Evolutionary conservation across 805 yeast genomes (phyloP).

Genomic region (Candida nemodendra): DNA sequence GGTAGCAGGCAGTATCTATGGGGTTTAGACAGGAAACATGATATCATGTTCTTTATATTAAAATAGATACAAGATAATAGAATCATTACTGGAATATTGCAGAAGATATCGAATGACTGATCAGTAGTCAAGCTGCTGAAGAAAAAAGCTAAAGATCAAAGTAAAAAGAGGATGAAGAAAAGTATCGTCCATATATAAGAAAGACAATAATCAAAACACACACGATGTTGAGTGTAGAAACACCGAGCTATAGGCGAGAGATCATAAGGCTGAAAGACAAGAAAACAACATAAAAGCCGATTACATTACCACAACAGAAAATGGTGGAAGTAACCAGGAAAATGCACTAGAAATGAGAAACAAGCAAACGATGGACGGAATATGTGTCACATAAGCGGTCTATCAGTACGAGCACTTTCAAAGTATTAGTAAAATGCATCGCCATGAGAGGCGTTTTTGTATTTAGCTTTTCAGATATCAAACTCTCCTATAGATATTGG

Average conservation of each 20-base stretch:
- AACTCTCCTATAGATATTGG: constrained; percentile 49
- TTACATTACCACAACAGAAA: neutral
- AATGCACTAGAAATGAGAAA: constrained; percentile 11
- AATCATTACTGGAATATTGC: too few species aligned
- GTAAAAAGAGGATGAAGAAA: neutral
- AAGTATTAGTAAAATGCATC: neutral
- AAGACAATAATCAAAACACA: neutral
- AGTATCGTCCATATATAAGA: neutral
- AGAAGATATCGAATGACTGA: too few species aligned
- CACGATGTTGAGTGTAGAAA: constrained; percentile 3
- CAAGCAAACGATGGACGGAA: neutral
- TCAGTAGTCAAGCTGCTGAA: too few species aligned
- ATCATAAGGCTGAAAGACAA: constrained; percentile 3
- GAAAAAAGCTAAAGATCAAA: too few species aligned
- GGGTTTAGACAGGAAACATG: too few species aligned
- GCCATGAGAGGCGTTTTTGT: too few species aligned
- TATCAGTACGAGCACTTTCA: neutral
- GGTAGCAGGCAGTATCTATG: too few species aligned
- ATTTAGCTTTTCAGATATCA: too few species aligned
- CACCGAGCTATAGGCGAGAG: constrained; percentile 8
- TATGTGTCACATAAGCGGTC: neutral
- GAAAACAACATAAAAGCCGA: neutral
- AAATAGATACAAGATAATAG: too few species aligned
- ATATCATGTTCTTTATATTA: too few species aligned
- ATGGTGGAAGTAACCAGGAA: constrained; percentile 7